These are phyloP conservation scores for Sugiyamaella floridensis DNA, from an alignment of 805 yeast species.

Conservation along the genomic window DNA sequence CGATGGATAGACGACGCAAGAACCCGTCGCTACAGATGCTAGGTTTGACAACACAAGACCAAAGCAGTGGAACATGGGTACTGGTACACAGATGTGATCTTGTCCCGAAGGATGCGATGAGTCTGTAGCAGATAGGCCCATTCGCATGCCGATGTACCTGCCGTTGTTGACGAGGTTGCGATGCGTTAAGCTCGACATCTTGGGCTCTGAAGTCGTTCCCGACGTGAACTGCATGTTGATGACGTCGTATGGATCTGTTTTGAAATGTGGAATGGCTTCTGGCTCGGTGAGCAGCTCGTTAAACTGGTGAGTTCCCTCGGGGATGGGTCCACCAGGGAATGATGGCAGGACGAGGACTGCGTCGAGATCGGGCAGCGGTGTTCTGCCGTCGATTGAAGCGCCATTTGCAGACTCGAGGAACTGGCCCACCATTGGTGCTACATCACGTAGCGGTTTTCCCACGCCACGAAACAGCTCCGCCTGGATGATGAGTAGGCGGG, in stretches of 20 bases:
- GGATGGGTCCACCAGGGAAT: neutral
- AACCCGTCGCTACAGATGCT: conserved; percentile 23
- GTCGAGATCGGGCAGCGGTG: neutral
- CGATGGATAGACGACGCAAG: conserved; percentile 23
- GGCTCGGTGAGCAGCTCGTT: neutral
- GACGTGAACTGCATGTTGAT: conserved; percentile 30
- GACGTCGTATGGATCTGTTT: conserved; percentile 13
- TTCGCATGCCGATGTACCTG: conserved; percentile 21
- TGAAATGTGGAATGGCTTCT: neutral
- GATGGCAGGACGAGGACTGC: conserved; percentile 4
- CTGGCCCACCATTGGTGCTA: conserved; percentile 4
- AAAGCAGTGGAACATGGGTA: conserved; percentile 30
- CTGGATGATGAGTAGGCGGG: conserved; percentile 22
- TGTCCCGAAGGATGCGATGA: conserved; percentile 20
- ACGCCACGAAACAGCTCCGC: conserved; percentile 15
- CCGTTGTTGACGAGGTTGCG: conserved; percentile 26
- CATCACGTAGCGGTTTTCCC: conserved; percentile 14
- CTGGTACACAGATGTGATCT: conserved; percentile 26
- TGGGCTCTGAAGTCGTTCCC: conserved; percentile 28
- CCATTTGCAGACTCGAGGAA: neutral
- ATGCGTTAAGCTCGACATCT: conserved; percentile 26
- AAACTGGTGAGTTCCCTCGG: neutral
- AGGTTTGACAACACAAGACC: conserved; percentile 28
- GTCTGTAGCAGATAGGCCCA: conserved; percentile 21
- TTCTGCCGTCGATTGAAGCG: neutral